phyloP scores from a whole-genome alignment of 805 yeast species.

The Metschnikowia henanensis region DNA sequence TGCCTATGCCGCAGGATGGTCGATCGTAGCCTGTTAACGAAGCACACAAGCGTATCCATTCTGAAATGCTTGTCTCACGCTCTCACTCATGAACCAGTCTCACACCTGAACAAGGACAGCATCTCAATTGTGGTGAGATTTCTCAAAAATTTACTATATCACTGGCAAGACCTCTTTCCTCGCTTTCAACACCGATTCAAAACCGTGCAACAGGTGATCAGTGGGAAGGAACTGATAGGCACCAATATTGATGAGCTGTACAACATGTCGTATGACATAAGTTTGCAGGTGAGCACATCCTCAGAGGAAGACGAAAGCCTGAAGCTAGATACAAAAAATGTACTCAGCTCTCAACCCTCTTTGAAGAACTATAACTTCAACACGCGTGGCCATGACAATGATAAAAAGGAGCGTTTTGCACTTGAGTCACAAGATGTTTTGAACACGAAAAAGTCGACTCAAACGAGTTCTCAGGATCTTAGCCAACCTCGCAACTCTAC shows the following conservation, averaged over 20 bases:
- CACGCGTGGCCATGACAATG: too few species aligned
- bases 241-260: slow-evolving; percentile 28
- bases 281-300: slow-evolving; percentile 11
- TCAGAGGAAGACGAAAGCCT: slow-evolving; percentile 20
- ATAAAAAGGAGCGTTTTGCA: too few species aligned
- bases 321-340: neutral
- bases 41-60: slow-evolving; percentile 32
- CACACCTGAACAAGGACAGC: slow-evolving; percentile 44
- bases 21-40: slow-evolving; percentile 20
- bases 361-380: too few species aligned
- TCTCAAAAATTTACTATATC: slow-evolving; percentile 50
- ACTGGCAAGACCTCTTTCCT: slow-evolving; percentile 42
- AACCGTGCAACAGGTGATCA: slow-evolving; percentile 18
- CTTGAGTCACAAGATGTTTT: too few species aligned
- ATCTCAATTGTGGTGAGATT: slow-evolving; percentile 53
- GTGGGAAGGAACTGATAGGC: slow-evolving; percentile 15
- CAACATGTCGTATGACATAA: slow-evolving; percentile 34
- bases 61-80: slow-evolving; percentile 54
- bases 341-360: neutral
- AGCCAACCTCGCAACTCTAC: too few species aligned
- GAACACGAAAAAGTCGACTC: too few species aligned
- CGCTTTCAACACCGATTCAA: slow-evolving; percentile 13
- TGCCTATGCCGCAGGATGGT: slow-evolving; percentile 38
- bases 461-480: too few species aligned
- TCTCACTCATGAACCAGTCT: slow-evolving; percentile 49